Conservation (phyloP, 2,329 filamentous ascomycete genomes). For the Colletotrichum caudatum region DNA sequence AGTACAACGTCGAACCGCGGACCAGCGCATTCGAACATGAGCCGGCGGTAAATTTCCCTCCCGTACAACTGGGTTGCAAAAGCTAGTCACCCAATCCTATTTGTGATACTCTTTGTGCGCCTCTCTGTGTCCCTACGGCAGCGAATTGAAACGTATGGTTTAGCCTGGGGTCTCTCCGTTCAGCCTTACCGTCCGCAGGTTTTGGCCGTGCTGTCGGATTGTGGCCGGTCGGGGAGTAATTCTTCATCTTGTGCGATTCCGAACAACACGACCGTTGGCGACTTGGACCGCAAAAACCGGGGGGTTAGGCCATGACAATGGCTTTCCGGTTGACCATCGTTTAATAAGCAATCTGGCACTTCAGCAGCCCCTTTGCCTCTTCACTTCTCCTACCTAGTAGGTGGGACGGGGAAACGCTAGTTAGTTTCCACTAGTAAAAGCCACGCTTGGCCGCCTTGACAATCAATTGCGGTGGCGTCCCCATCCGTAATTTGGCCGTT, state of each 20-base stretch:
- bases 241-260: background rate
- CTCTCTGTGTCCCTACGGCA: background rate
- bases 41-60: background rate
- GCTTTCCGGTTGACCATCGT: background rate
- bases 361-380: background rate
- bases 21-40: background rate
- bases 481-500: conserved; percentile 5
- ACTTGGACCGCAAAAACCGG: background rate
- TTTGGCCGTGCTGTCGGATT: background rate
- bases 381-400: conserved; percentile 6
- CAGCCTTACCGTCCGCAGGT: background rate
- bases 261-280: background rate
- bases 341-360: background rate
- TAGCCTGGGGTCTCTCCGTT: background rate
- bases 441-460: conserved; percentile 36
- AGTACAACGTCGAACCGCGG: conserved; percentile 3
- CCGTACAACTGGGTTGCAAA: background rate
- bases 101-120: background rate
- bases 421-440: conserved; percentile 33
- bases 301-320: background rate
- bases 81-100: background rate
- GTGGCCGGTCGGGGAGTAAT: background rate
- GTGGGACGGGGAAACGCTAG: conserved; percentile 24
- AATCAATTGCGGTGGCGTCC: conserved; percentile 9
- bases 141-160: background rate